Base-by-base conservation (phyloP, 345 rosid species). In the Murraya koenigii region DNA sequence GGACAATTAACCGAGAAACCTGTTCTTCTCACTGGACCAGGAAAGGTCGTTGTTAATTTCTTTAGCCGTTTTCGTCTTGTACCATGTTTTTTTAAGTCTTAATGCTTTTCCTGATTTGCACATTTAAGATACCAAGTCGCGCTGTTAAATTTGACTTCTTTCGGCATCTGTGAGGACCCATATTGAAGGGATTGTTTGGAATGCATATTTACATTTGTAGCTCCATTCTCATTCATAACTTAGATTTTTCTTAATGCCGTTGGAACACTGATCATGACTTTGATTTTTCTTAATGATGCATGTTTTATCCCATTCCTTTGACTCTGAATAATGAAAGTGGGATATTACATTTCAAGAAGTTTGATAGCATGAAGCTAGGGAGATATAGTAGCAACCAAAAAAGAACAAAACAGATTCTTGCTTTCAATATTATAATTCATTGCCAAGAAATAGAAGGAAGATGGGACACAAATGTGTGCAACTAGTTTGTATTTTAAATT, bases 21-120 rank as follows among this genome's bases (percentile, higher is more conserved):
- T 28, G 49, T 85, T 81, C 97, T 94, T 78, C 90, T 95, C 39
- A 82, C 89, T 66, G 98, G 99, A 25, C 99, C 99, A 69, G 98
- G 99, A 49, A 95, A 95, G 95, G 99, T 94, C 69, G 69, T 87
- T 77, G 20, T 66, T 0, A 49, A 26, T 39, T 35, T 59, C 81
- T 14, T 65, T 72, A 66, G 54, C 52, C 69, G 19, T 10, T 28
- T 71, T 55, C 76, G 30, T 55, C 36, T 47, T 44, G 58, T 59
- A 30, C 20, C 3, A 30, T 47, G 30, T 63, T 23, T 23, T 61
- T 44, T 47, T 8, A 7, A 63, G 23, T 10, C 69, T 32, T 47
- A 10, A 28, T 13, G 59, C 14, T 63, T 44, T 74, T 1, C 11
- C 1, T 14, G 1, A 30, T 32, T 44, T 74, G 15, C 49, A 47